These are phyloP conservation scores for Centella asiatica DNA, from an alignment of 129 eudicot species.

Conservation along the genomic window DNA sequence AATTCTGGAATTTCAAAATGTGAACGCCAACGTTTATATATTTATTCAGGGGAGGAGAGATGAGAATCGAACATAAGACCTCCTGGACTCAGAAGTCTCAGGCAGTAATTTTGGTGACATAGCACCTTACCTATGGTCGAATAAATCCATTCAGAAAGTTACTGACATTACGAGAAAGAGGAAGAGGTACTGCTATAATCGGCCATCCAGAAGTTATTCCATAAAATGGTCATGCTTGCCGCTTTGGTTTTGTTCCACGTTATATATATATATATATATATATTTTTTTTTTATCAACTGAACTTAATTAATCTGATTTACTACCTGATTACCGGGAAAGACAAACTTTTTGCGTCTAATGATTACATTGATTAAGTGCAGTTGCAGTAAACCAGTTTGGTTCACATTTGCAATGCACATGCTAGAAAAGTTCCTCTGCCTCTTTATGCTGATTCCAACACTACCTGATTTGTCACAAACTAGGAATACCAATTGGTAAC, in stretches of 20 bases:
- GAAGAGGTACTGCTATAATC: neutral
- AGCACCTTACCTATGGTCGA: too few species aligned
- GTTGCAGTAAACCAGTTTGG: neutral
- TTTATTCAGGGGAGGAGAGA: too few species aligned
- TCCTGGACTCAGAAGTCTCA: too few species aligned
- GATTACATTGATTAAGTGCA: neutral
- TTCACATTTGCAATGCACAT: neutral
- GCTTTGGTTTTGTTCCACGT: neutral
- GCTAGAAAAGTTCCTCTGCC: neutral
- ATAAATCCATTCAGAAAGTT: neutral
- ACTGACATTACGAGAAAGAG: neutral
- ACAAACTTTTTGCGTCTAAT: neutral
- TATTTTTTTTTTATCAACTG: too few species aligned
- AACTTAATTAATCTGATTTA: too few species aligned
- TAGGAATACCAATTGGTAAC: too few species aligned
- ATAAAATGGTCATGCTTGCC: neutral
- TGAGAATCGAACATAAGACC: too few species aligned
- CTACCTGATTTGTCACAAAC: too few species aligned
- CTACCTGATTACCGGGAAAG: neutral
- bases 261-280: too few species aligned
- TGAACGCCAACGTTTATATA: too few species aligned
- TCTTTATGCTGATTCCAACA: too few species aligned
- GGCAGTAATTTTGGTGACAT: too few species aligned
- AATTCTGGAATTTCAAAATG: conserved; percentile 6
- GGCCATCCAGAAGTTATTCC: neutral